Evolutionary conservation across 1,284 basidiomycete species (phyloP).

Genomic region (Microbotryum scabiosae): DNA sequence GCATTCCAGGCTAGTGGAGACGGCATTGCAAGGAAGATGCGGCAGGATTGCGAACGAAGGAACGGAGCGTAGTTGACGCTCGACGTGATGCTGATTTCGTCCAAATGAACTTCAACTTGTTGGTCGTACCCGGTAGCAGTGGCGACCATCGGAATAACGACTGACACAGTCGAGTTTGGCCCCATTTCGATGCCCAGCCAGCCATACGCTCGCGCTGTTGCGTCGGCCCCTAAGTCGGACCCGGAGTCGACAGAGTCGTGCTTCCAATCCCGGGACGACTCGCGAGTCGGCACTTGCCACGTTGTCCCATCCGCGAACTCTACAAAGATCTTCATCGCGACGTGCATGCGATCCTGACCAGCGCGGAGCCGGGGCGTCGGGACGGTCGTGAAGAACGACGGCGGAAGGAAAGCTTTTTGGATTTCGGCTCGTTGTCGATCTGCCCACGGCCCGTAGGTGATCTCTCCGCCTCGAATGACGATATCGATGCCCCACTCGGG

Average conservation of each 20-base stretch:
- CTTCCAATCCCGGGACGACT: conserved; percentile 75
- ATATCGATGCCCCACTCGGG: conserved; percentile 88
- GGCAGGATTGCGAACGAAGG: conserved; percentile 62
- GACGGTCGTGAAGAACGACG: conserved; percentile 58
- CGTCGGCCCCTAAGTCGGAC: conserved; percentile 30
- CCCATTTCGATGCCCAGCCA: conserved; percentile 67
- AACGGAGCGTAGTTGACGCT: conserved; percentile 78
- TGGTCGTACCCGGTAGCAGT: conserved; percentile 65
- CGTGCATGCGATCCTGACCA: conserved; percentile 73
- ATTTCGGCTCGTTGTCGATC: conserved; percentile 74
- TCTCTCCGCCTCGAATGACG: conserved; percentile 59
- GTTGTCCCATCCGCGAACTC: conserved; percentile 67
- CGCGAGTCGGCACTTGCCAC: conserved; percentile 73
- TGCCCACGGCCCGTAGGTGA: conserved; percentile 88
- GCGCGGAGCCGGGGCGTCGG: conserved; percentile 54
- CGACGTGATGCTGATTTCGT: conserved; percentile 64
- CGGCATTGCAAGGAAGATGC: conserved; percentile 40
- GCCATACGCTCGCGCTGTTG: conserved; percentile 53
- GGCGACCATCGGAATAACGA: conserved; percentile 70
- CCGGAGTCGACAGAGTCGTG: conserved; percentile 56
- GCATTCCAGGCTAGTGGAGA: conserved; percentile 46
- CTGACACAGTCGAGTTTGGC: conserved; percentile 70
- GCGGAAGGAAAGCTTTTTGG: conserved; percentile 71
- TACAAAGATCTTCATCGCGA: conserved; percentile 64
- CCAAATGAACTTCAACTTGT: conserved; percentile 69